phyloP scores from a whole-genome alignment of 1,139 yeast genomes.

The Candida sp. region DNA sequence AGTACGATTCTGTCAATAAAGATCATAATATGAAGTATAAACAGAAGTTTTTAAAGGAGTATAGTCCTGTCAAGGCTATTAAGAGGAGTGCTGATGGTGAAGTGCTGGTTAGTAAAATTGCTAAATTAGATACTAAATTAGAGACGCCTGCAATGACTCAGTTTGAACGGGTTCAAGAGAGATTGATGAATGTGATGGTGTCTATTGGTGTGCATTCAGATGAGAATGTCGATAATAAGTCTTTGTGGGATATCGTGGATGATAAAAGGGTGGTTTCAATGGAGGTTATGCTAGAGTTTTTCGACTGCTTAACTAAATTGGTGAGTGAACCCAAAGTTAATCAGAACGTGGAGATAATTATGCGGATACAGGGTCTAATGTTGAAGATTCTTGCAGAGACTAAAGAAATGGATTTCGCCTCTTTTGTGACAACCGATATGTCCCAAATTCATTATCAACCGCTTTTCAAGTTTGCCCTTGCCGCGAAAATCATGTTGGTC shows the following conservation, averaged over 20 bases:
- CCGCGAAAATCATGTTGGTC: constrained; percentile 38
- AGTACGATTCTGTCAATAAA: constrained; percentile 9
- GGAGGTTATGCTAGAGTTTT: neutral
- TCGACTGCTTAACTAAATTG: neutral
- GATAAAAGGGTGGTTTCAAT: neutral
- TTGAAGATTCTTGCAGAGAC: constrained; percentile 1
- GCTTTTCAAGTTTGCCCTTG: constrained; percentile 23
- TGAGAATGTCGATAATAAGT: neutral
- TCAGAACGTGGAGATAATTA: neutral
- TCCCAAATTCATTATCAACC: constrained; percentile 3
- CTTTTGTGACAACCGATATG: neutral
- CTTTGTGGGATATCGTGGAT: neutral
- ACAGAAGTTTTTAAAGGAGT: constrained; percentile 10
- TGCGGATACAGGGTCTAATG: neutral
- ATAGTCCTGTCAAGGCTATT: neutral
- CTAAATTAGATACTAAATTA: neutral
- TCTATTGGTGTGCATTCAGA: neutral
- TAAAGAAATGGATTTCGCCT: neutral
- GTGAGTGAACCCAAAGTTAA: constrained; percentile 2
- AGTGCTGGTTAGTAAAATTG: neutral
- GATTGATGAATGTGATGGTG: neutral
- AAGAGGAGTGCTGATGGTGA: neutral
- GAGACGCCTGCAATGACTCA: neutral
- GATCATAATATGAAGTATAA: constrained; percentile 12
- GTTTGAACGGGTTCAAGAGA: neutral